Evolutionary conservation across 768 basidiomycete genomes (phyloP), one percentile per base, ranked within the genome.

Genomic region (Arthromyces matolae): DNA sequence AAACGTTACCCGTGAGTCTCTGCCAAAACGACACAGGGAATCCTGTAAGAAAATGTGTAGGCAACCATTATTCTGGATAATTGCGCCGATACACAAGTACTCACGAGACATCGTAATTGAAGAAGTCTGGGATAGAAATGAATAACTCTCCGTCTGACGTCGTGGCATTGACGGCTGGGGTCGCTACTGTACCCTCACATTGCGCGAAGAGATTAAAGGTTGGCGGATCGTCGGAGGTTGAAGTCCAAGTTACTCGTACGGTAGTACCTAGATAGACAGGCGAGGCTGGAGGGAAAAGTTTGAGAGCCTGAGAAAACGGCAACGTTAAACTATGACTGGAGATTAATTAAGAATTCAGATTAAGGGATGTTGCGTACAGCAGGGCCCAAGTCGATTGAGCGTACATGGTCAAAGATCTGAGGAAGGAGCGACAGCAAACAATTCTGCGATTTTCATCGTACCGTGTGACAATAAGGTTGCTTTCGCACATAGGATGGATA

Each of bases 211-310:
- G 31, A 23, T 10, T 25, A 16, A 49, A 53, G 13, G 16, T n/a
- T 18, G 47, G 14, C 23, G 44, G 35, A 19, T 49, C 45, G 42
- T 19, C 19, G 16, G 48, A 23, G 19, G 8, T 14, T 7, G 27
- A 44, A 10, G 34, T 42, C 41, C 34, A 52, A 25, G 31, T 27
- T 3, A 44, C 28, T 9, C 5, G 19, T 16, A 45, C 9, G 8
- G 39, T 36, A 1, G 43, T 32, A 16, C 43, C 39, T 16, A 48
- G 42, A 40, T 16, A 51, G 25, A 51, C 46, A 39, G 51, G 45
- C 8, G 42, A 39, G 6, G 45, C 34, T 2, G 41, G 41, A 12
- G 51, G 36, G 8, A 48, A 27, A 31, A 52, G 28, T 18, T 13
- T 44, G 14, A 48, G 42, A 3, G 42, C 36, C 3, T 32, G 18